phyloP scores from a whole-genome alignment of 306 rosid species.

The Coriaria nepalensis region DNA sequence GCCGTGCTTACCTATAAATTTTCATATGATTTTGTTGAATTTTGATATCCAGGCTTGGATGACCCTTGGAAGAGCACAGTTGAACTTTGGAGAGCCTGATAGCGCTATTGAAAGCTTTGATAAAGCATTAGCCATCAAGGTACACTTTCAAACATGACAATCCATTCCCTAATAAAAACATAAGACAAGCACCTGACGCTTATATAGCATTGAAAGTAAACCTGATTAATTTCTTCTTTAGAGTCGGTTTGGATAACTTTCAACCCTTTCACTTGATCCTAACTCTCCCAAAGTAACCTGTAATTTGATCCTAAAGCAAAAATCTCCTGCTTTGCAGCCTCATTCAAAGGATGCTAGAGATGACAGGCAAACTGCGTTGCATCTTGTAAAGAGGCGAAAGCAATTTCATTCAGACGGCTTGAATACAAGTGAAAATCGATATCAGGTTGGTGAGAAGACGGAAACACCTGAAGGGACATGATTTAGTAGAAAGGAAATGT shows the following conservation, averaged over 20 bases:
- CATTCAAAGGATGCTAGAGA: conserved; percentile 31
- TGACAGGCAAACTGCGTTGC: conserved; percentile 47
- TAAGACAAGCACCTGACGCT: too few relatives aligned
- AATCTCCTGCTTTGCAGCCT: conserved; percentile 29
- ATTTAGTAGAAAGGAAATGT: too few relatives aligned
- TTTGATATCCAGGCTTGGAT: conserved; percentile 61
- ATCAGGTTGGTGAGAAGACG: conserved; percentile 19
- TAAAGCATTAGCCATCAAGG: conserved; percentile 69
- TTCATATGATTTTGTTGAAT: conserved; percentile 7
- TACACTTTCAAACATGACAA: conserved; percentile 29
- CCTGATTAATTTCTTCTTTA: too few relatives aligned
- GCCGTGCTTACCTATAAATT: conserved; percentile 1
- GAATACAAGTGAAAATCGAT: conserved; percentile 21
- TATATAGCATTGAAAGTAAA: too few relatives aligned
- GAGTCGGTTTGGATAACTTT: too few relatives aligned
- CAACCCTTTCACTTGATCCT: background rate
- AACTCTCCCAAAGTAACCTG: background rate
- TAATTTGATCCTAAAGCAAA: too few relatives aligned
- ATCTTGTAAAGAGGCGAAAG: conserved; percentile 61
- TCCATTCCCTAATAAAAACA: too few relatives aligned
- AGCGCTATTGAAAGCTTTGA: conserved; percentile 73
- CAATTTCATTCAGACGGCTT: conserved; percentile 52
- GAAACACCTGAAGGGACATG: conserved; percentile 4
- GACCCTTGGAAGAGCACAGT: conserved; percentile 89
- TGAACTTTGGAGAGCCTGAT: conserved; percentile 90